Evolutionary conservation across 1,139 yeast species (phyloP).

Genomic region (Pichia sp.): DNA sequence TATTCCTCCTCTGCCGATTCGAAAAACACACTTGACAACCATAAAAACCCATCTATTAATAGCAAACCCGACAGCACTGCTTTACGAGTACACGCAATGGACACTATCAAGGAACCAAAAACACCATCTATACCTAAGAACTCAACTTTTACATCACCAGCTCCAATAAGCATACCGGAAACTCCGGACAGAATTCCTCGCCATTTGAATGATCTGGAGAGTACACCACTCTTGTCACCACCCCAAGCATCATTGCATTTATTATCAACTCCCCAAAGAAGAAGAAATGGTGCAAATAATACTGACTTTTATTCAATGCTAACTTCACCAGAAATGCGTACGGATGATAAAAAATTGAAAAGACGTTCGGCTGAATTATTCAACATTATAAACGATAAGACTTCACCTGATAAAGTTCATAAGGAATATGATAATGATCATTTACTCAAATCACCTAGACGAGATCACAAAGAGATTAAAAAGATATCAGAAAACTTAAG

Average conservation of each 20-base stretch:
- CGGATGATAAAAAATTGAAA: constrained; percentile 22
- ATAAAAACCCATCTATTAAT: neutral
- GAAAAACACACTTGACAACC: neutral
- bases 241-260: constrained; percentile 3
- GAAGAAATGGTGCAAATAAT: constrained; percentile 17
- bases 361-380: constrained; percentile 28
- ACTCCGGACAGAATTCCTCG: constrained; percentile 29
- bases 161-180: constrained; percentile 8
- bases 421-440: constrained; percentile 13
- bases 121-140: constrained; percentile 20
- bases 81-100: neutral
- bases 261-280: constrained; percentile 22
- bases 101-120: constrained; percentile 18
- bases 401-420: constrained; percentile 24
- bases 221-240: constrained; percentile 28
- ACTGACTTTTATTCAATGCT: constrained; percentile 29
- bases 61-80: neutral
- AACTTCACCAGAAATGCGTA: constrained; percentile 28
- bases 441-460: constrained; percentile 14
- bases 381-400: constrained; percentile 20
- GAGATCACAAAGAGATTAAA: constrained; percentile 28
- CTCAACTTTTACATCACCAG: constrained; percentile 14
- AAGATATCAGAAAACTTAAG: constrained; percentile 30
- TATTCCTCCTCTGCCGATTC: neutral
- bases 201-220: constrained; percentile 21